phyloP scores from a whole-genome alignment of 257 asterid species.

The Ocimum tenuiflorum region DNA sequence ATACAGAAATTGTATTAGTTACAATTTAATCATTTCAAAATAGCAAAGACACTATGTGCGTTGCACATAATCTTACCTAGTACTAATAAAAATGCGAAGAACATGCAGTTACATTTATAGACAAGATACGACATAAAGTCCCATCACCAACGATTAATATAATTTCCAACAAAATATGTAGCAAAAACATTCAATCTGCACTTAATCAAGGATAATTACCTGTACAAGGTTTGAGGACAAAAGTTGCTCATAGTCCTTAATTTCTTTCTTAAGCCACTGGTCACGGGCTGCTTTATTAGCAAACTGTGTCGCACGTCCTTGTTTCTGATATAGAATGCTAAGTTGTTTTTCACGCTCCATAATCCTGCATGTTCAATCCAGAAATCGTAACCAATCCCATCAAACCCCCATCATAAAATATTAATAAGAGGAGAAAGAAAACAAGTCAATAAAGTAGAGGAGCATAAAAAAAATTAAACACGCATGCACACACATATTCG shows the following conservation, averaged over 20 bases:
- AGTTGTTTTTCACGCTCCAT: conserved; percentile 98
- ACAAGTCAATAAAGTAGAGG: background rate
- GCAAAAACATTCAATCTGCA: background rate
- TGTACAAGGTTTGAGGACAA: conserved; percentile 61
- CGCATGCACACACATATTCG: background rate
- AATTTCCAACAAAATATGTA: background rate
- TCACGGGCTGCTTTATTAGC: conserved; percentile 85
- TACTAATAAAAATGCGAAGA: background rate
- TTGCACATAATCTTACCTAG: too few relatives aligned
- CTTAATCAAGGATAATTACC: conserved; percentile 37
- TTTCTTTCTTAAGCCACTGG: conserved; percentile 87
- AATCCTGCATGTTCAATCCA: conserved; percentile 43
- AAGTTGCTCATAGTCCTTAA: conserved; percentile 78
- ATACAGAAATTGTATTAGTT: too few relatives aligned
- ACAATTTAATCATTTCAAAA: too few relatives aligned
- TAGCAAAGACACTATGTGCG: too few relatives aligned
- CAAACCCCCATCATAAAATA: conserved; percentile 4
- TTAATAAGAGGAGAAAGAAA: conserved; percentile 5
- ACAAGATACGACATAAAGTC: background rate
- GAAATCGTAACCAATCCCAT: background rate
- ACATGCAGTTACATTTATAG: conserved; percentile 3
- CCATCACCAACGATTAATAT: background rate
- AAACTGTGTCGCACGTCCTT: conserved; percentile 98
- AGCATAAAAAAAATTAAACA: background rate
- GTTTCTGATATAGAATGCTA: conserved; percentile 96